Evolutionary conservation across 2,329 filamentous ascomycete species (phyloP).

Genomic region (Knoxdaviesia capensis): DNA sequence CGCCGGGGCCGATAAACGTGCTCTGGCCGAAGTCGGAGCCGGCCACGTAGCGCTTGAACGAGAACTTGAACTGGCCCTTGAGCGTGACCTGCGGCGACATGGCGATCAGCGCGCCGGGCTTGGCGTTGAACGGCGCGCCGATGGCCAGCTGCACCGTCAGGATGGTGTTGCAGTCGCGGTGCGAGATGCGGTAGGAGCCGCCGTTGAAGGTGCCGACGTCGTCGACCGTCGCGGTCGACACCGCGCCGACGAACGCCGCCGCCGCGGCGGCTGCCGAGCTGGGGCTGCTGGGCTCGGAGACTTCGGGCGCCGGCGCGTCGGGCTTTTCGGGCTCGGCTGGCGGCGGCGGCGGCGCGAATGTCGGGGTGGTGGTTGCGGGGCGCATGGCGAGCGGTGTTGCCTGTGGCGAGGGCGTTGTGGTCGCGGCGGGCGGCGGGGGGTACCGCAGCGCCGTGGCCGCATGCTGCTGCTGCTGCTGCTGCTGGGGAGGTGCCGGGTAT

Average conservation of each 20-base stretch:
- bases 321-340: too few relatives aligned
- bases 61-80: constrained; percentile 67
- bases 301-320: too few relatives aligned
- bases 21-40: constrained; percentile 64
- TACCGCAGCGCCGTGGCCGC: not conserved
- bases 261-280: constrained; percentile 17
- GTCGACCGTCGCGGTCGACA: constrained; percentile 35
- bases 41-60: constrained; percentile 73
- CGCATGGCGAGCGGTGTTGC: constrained; percentile 10
- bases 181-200: constrained; percentile 81
- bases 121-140: constrained; percentile 63
- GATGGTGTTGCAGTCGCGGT: constrained; percentile 78
- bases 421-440: constrained; percentile 3
- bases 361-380: constrained; percentile 1
- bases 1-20: constrained; percentile 73
- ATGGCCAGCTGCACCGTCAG: constrained; percentile 78
- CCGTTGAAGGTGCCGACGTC: constrained; percentile 96
- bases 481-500: not conserved
- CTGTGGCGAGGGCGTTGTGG: constrained; percentile 7
- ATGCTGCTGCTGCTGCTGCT: not conserved
- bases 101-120: constrained; percentile 80
- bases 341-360: too few relatives aligned
- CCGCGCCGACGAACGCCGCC: constrained; percentile 42
- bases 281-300: constrained; percentile 8
- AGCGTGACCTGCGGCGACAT: constrained; percentile 83